Evolutionary conservation across 2,329 filamentous ascomycete genomes (phyloP).

Genomic region (Diaporthe citrichinensis): DNA sequence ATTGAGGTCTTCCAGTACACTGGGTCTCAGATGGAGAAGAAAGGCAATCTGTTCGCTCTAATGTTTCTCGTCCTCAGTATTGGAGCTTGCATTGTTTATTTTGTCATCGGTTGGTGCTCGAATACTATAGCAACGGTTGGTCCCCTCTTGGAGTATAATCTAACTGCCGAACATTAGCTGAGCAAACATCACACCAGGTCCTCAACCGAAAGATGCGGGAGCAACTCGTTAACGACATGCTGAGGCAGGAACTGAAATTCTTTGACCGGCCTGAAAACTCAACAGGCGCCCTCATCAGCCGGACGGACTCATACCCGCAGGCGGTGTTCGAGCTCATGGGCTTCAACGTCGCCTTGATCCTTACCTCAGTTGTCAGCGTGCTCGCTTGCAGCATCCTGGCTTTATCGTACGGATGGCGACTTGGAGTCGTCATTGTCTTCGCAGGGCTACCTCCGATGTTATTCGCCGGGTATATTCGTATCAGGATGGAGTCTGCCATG

Average conservation of each 20-base stretch:
- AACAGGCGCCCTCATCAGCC: background rate
- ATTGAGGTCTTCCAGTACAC: background rate
- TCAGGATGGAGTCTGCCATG: background rate
- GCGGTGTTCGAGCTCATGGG: slow-evolving; percentile 2
- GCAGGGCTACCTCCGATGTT: background rate
- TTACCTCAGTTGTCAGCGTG: background rate
- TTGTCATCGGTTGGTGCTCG: background rate
- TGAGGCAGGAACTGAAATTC: background rate
- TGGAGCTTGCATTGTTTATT: background rate
- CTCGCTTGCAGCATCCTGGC: background rate
- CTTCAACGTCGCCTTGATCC: slow-evolving; percentile 3
- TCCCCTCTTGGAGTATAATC: background rate
- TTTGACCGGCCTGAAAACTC: background rate
- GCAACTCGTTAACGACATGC: background rate
- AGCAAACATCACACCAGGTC: background rate
- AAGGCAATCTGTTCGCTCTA: background rate
- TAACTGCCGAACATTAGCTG: background rate
- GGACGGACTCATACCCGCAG: background rate
- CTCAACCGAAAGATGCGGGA: background rate
- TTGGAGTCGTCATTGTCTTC: background rate
- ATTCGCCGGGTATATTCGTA: background rate
- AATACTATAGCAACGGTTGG: background rate
- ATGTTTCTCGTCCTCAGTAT: background rate
- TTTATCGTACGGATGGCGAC: background rate
- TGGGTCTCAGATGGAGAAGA: background rate